A percentile compares a stretch with the other conserved stretches of the same genome.
These are phyloP conservation scores for Puccinia triticina DNA, from an alignment of 1,284 basidiomycete genomes.

Conservation along the genomic window DNA sequence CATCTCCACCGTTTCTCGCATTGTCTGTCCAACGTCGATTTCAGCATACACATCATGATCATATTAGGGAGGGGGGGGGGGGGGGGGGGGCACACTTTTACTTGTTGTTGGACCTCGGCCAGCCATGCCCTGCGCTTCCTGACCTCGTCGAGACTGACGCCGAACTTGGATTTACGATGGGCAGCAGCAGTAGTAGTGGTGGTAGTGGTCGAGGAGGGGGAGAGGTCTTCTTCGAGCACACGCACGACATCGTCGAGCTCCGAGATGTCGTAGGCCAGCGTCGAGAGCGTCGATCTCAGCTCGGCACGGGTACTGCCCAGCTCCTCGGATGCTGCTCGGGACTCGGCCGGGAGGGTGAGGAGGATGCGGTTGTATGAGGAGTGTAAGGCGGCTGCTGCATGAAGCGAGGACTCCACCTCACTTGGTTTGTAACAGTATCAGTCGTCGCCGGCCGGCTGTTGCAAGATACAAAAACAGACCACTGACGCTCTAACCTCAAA, in stretches of 20 bases:
- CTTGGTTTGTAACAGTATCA: neutral
- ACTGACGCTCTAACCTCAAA: conserved; percentile 49
- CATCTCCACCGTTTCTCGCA: conserved; percentile 9
- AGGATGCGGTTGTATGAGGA: conserved; percentile 47
- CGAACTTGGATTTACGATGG: conserved; percentile 20
- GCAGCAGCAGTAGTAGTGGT: no score
- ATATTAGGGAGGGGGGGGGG: neutral
- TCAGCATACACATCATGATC: neutral
- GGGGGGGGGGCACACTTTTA: neutral
- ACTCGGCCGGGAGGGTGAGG: conserved; percentile 20
- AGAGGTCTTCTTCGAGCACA: conserved; percentile 33
- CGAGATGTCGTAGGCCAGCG: conserved; percentile 25
- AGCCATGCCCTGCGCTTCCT: conserved; percentile 32
- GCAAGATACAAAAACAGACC: neutral
- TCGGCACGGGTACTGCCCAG: conserved; percentile 1
- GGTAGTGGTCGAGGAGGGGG: neutral
- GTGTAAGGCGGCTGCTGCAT: conserved; percentile 30
- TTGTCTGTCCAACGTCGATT: neutral
- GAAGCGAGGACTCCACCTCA: conserved; percentile 45
- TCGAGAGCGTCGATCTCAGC: conserved; percentile 21
- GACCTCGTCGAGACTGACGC: conserved; percentile 30
- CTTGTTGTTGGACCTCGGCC: conserved; percentile 1
- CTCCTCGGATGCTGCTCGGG: conserved; percentile 16
- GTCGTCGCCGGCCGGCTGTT: neutral
- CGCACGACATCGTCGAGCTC: conserved; percentile 36